Evolutionary conservation across 2,329 filamentous ascomycete genomes (phyloP).

Genomic region (Fusarium clavum): DNA sequence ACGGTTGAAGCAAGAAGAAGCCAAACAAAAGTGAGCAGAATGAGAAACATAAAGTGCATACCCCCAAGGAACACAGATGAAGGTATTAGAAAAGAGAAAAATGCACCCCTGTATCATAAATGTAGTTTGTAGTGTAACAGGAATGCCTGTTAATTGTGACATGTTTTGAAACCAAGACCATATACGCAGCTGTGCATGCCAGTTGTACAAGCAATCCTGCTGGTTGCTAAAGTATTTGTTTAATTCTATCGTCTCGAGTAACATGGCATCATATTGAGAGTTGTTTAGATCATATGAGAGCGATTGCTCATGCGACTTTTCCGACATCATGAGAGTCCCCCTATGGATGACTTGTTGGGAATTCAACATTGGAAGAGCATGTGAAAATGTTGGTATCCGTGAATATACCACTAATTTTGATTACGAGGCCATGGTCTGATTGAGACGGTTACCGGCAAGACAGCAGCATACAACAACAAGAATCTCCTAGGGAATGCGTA

Average conservation of each 20-base stretch:
- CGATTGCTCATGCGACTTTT: not conserved
- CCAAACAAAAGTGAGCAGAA: constrained; percentile 47
- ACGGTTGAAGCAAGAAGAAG: constrained; percentile 64
- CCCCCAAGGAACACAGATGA: not conserved
- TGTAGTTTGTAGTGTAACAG: constrained; percentile 18
- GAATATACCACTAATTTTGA: constrained; percentile 12
- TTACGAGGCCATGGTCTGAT: constrained; percentile 32
- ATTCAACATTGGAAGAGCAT: not conserved
- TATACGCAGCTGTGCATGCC: not conserved
- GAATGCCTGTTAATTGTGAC: not conserved
- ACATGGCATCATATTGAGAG: not conserved
- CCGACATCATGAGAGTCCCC: not conserved
- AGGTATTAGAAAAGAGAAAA: not conserved
- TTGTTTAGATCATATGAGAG: not conserved
- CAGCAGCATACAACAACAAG: not conserved
- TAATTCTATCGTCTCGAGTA: not conserved
- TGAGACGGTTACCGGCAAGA: constrained; percentile 11
- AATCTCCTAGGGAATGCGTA: not conserved
- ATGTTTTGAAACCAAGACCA: not conserved
- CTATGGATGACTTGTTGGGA: constrained; percentile 16
- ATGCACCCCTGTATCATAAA: constrained; percentile 10
- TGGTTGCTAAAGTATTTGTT: not conserved
- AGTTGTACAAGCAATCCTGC: not conserved
- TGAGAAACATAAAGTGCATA: not conserved
- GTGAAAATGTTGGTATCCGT: constrained; percentile 3